Base-by-base conservation (phyloP, 306 rosid genomes). In the Acacia crassicarpa region DNA sequence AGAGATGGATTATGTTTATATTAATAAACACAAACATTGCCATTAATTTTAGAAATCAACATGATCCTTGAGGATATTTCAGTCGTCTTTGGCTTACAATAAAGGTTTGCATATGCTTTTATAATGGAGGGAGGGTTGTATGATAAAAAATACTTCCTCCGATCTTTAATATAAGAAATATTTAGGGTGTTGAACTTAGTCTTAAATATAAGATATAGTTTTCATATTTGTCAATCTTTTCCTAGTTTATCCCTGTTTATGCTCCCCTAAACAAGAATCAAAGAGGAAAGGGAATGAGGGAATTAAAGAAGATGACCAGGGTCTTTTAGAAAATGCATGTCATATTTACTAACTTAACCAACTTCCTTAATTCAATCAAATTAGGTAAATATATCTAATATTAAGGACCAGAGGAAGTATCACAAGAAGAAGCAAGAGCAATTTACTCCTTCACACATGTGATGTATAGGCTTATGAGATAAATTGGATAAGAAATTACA, bases 401-500 rank as follows among this genome's bases (percentile, higher is more conserved):
- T 33, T 33, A 33, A 33, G 38, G 6, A 33, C 38, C 38, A 3
- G 38, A 33, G 38, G 38, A 33, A 33, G 38, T 53, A 19, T 54
- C 25, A 19, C 25, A 19, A 19, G 9, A 17, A 53, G 7, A 54
- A 19, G 11, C 2, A 51, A 53, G 61, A 53, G 11, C 22, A 54
- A 54, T 20, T 54, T 54, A 19, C 61, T 20, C 11, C 20, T 76
- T 33, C n/a, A 17, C 20, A 6, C 1, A 23, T 51, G 22, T 4
- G 22, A 51, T 10, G 7, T 14, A 49, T 14, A 51, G 59, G 59
- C 23, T 51, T 16, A 58, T 40, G 48, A 65, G 72, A 72, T 45
- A 40, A 68, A 16, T 68, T 61, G 70, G 38, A 68, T 72, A 81
- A 53, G 23, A 66, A 74, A 70, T 78, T 25, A 63, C 23, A 27